Evolutionary conservation across 768 basidiomycete genomes (phyloP).

Genomic region (Cytidiella melzeri): DNA sequence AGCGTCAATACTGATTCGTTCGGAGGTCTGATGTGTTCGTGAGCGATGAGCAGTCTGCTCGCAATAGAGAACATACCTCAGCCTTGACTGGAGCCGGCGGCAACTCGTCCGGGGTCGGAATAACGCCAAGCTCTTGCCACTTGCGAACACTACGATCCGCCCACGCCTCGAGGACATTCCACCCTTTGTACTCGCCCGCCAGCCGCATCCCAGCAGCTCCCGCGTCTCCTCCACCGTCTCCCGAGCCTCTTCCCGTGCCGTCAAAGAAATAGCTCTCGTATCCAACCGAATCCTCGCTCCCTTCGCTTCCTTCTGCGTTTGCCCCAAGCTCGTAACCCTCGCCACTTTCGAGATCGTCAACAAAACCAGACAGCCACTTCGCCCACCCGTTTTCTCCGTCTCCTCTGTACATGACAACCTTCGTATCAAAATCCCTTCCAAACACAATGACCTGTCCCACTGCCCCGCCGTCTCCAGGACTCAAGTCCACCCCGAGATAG

Average conservation of each 20-base stretch:
- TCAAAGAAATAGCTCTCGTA: conserved; percentile 87
- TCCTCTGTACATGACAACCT: conserved; percentile 90
- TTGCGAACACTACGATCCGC: conserved; percentile 82
- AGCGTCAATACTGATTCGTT: conserved; percentile 27
- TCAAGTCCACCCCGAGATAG: conserved; percentile 93
- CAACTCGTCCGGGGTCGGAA: conserved; percentile 37
- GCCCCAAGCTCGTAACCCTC: conserved; percentile 81
- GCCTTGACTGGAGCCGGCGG: conserved; percentile 33
- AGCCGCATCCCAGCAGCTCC: conserved; percentile 65
- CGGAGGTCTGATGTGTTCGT: conserved; percentile 37
- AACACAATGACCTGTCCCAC: conserved; percentile 96
- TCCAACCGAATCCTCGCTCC: conserved; percentile 77
- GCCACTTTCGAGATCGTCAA: conserved; percentile 86
- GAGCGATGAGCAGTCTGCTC: too few species aligned
- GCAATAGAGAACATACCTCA: conserved; percentile 40
- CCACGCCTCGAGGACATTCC: conserved; percentile 91
- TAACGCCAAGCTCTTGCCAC: conserved; percentile 79
- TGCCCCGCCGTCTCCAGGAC: conserved; percentile 69
- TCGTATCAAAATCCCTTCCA: conserved; percentile 98
- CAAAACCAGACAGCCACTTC: conserved; percentile 86
- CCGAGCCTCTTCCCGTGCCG: conserved; percentile 68
- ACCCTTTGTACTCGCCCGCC: conserved; percentile 83
- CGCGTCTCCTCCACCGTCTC: conserved; percentile 72
- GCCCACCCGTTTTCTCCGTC: conserved; percentile 94
- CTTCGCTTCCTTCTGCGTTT: conserved; percentile 52